Percentiles rank a stretch among this genome's conserved stretches.
Conservation (phyloP, 495 filamentous ascomycete genomes). For the Tuber borchii region DNA sequence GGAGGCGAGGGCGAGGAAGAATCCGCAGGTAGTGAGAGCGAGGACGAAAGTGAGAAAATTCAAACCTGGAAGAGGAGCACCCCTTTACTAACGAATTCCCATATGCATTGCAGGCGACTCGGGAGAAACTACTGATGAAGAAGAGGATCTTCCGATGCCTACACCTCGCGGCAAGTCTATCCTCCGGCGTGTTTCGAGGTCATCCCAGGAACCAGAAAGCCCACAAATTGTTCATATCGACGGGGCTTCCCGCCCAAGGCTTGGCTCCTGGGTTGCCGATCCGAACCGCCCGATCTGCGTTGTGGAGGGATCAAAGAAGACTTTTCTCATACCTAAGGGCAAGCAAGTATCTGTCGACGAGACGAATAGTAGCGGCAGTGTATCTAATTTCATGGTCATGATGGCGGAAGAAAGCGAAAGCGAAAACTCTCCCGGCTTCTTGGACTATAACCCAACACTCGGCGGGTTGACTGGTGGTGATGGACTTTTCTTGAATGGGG, state of each 20-base stretch:
- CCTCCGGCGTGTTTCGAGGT: constrained; percentile 35
- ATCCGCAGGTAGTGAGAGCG: constrained; percentile 27
- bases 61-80: constrained; percentile 1
- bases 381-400: constrained; percentile 22
- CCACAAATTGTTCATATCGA: constrained; percentile 38
- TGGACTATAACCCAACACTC: constrained; percentile 30
- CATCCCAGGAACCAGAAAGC: constrained; percentile 24
- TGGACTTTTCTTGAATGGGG: constrained; percentile 29
- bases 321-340: constrained; percentile 32
- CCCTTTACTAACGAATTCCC: constrained; percentile 17
- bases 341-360: constrained; percentile 17
- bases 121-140: constrained; percentile 41
- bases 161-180: constrained; percentile 38
- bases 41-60: constrained; percentile 30
- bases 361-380: constrained; percentile 8
- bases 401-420: constrained; percentile 38
- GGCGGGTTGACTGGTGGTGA: constrained; percentile 23
- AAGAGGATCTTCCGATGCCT: constrained; percentile 41
- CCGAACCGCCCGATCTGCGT: constrained; percentile 40
- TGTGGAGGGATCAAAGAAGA: constrained; percentile 40
- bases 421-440: constrained; percentile 27
- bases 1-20: constrained; percentile 18
- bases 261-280: constrained; percentile 40
- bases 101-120: constrained; percentile 24
- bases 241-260: constrained; percentile 25